Conservation (phyloP, 306 rosid genomes). For the Begonia loranthoides region DNA sequence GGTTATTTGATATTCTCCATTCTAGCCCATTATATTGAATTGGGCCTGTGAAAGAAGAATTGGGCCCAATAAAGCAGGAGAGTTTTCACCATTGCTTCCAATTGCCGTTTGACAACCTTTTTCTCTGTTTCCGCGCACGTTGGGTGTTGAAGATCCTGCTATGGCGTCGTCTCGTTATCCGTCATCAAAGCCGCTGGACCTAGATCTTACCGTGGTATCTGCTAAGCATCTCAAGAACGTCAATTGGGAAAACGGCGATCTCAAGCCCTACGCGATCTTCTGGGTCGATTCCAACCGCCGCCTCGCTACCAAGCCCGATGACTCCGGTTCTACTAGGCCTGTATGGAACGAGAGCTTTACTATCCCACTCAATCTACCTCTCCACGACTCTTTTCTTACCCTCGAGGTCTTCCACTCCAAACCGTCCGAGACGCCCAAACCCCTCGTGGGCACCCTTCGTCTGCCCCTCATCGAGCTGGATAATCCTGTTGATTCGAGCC, state of each 20-base stretch:
- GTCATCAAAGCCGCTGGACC: slow-evolving; percentile 48
- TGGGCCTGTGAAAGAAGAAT: too few species aligned
- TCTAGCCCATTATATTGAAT: too few species aligned
- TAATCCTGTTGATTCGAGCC: slow-evolving; percentile 26
- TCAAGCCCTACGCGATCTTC: slow-evolving; percentile 75
- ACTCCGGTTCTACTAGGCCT: slow-evolving; percentile 54
- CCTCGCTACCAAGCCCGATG: slow-evolving; percentile 80
- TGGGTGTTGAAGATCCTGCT: neutral
- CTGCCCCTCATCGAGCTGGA: slow-evolving; percentile 36
- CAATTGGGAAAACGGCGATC: slow-evolving; percentile 75
- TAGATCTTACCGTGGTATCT: slow-evolving; percentile 64
- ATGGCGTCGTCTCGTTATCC: slow-evolving; percentile 75
- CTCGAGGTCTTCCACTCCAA: slow-evolving; percentile 79
- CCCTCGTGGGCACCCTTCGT: slow-evolving; percentile 67
- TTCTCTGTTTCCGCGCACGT: neutral
- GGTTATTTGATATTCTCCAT: too few species aligned
- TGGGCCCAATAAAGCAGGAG: too few species aligned
- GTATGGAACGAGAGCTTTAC: slow-evolving; percentile 88
- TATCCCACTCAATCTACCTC: slow-evolving; percentile 37
- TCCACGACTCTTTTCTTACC: slow-evolving; percentile 49
- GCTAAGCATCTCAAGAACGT: slow-evolving; percentile 88
- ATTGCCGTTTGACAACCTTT: too few species aligned
- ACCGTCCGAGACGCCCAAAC: slow-evolving; percentile 78
- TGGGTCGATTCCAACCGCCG: slow-evolving; percentile 77
- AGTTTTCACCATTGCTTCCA: too few species aligned